A percentile compares a stretch with the other conserved stretches of the same genome.
phyloP scores from a whole-genome alignment of 305 asterid genomes.

The Solanum hybrid region DNA sequence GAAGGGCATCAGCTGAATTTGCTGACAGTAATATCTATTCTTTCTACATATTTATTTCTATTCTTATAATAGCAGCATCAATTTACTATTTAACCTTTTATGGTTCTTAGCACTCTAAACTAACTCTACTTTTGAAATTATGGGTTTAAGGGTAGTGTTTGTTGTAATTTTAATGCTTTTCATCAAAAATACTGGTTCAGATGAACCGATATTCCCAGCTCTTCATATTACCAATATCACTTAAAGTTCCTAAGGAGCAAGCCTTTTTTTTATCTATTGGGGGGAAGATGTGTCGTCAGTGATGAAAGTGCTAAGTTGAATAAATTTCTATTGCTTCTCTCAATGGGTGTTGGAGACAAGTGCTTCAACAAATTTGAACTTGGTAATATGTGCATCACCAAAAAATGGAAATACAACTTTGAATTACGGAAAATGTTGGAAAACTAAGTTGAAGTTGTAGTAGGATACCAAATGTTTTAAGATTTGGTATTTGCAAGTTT shows the following conservation, averaged over 20 bases:
- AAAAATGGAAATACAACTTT: neutral
- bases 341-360: neutral
- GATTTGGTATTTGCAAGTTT: neutral
- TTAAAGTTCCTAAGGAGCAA: neutral
- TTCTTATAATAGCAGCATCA: neutral
- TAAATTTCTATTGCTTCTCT: neutral
- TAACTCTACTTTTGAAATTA: neutral
- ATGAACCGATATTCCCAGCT: neutral
- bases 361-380: neutral
- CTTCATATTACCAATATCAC: neutral
- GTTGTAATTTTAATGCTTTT: neutral
- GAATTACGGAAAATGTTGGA: neutral
- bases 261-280: neutral
- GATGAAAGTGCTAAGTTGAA: neutral
- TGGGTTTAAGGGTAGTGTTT: neutral
- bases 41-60: neutral
- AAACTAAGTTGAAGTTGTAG: neutral
- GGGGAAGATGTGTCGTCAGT: neutral
- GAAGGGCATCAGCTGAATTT: slow-evolving; percentile 34
- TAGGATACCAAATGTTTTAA: neutral
- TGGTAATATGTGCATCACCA: neutral
- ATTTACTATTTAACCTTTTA: neutral
- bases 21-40: slow-evolving; percentile 62
- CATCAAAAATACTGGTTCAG: neutral
- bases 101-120: neutral